These are phyloP conservation scores for Xylariaceae sp. DNA, from an alignment of 2,329 filamentous ascomycete genomes.

Conservation along the genomic window DNA sequence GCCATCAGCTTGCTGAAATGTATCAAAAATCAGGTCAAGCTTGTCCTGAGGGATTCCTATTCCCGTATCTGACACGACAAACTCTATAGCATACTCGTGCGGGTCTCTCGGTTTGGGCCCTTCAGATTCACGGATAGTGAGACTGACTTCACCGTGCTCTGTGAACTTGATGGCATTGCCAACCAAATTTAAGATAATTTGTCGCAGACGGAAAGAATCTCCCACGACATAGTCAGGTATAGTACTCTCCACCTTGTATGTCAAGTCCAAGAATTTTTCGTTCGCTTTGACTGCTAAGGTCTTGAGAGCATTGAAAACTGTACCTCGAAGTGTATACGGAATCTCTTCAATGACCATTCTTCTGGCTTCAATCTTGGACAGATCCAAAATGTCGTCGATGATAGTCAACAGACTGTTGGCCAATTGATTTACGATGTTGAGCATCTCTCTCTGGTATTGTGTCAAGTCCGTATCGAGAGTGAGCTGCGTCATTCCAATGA, in stretches of 20 bases:
- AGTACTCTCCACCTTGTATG: constrained; percentile 87
- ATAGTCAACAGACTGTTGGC: constrained; percentile 96
- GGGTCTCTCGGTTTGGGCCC: constrained; percentile 60
- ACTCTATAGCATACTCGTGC: constrained; percentile 89
- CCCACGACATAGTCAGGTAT: constrained; percentile 94
- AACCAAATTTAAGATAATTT: constrained; percentile 95
- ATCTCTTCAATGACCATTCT: constrained; percentile 99
- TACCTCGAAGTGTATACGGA: constrained; percentile 88
- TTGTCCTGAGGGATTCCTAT: constrained; percentile 96
- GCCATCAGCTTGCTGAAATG: constrained; percentile 96
- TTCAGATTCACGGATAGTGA: constrained; percentile 72
- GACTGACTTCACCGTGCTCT: constrained; percentile 90
- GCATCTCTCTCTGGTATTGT: constrained; percentile 94
- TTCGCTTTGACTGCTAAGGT: constrained; percentile 96
- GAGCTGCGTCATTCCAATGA: constrained; percentile 96
- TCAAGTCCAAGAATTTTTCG: constrained; percentile 88
- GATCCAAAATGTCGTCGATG: constrained; percentile 78
- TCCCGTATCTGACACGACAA: constrained; percentile 91
- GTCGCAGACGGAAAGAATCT: constrained; percentile 91
- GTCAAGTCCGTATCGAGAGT: constrained; percentile 93
- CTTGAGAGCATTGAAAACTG: constrained; percentile 95
- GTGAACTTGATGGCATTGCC: constrained; percentile 99
- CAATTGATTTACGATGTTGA: constrained; percentile 95
- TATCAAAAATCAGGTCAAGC: constrained; percentile 95
- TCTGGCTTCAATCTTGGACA: constrained; percentile 85